Conservation (phyloP, 2,329 filamentous ascomycete species). For the Berkeleyomyces basicola region DNA sequence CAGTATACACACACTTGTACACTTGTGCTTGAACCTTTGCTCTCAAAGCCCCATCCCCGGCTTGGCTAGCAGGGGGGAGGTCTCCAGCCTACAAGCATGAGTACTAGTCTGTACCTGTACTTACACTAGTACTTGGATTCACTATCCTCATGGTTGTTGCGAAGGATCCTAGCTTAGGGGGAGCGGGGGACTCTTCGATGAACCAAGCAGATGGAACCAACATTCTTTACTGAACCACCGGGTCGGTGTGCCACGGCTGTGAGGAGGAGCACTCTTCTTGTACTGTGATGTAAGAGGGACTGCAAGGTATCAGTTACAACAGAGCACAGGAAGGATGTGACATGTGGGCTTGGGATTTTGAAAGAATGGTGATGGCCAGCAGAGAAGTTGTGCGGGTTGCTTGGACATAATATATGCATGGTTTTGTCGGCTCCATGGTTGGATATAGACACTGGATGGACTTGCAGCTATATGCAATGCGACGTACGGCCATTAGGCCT, state of each 20-base stretch:
- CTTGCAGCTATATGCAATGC: too few species aligned
- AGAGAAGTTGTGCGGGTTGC: not conserved
- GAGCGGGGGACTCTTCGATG: not conserved
- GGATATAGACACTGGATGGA: too few species aligned
- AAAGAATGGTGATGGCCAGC: not conserved
- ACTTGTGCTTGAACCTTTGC: too few species aligned
- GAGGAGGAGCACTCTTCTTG: not conserved
- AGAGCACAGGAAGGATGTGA: not conserved
- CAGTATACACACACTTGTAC: too few species aligned
- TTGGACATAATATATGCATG: not conserved
- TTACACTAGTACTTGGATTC: not conserved
- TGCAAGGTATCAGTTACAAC: not conserved
- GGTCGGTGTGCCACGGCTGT: not conserved
- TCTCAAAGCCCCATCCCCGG: too few species aligned
- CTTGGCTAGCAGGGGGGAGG: too few species aligned
- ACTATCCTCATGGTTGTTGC: not conserved
- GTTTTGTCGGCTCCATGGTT: not conserved
- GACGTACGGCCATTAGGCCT: too few species aligned
- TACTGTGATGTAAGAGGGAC: not conserved
- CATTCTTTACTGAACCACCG: not conserved
- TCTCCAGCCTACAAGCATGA: too few species aligned
- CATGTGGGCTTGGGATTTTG: not conserved
- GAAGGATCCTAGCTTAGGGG: not conserved
- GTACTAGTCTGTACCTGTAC: too few species aligned
- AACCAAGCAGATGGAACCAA: not conserved